Base-by-base conservation (phyloP, 2,329 filamentous ascomycete species). In the Lecanicillium sp. region DNA sequence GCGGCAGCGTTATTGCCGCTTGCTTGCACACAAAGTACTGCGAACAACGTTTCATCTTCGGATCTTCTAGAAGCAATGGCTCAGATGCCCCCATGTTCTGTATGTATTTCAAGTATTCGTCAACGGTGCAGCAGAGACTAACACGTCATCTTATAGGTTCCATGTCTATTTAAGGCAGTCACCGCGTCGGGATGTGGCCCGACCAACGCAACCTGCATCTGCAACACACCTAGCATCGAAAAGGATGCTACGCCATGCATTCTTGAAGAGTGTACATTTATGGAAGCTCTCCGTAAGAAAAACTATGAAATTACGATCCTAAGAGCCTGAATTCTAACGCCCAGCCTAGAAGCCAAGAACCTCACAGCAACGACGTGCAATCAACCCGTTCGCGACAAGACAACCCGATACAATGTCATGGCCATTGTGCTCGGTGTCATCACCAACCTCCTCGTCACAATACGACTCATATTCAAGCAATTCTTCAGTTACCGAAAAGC, bases 381-480 rank as follows among this genome's bases (percentile, higher is more conserved):
- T 22, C 53, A 47, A 4, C 52, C 46, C 12, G 20, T 56, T 6
- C 49, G 55, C 12, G 51, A 63, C 46, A 61, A 55, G 38, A 59
- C 45, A 44, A 43, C 49, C 17, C 46, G 57, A 17, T 56, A 65
- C 36, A 47, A 60, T 5, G 54, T 51, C 34, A 52, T 68, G 4
- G 53, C 54, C 43, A 47, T 59, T 46, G 19, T 45, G 42, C 49
- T 65, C n/a, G 57, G 55, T 22, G 49, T 55, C 6, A 49, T 69
- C 5, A 58, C 62, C 3, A 59, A 50, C 37, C 42, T 62, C 14
- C 68, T 69, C 42, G 53, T 71, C 14, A 37, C 61, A 2, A 52
- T 69, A 11, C 65, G 71, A 15, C 58, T 71, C 9, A 50, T 46
- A 2, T 60, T 51, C 32, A 61, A 58, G 40, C 42, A 65, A 13